A percentile compares a stretch with the other conserved stretches of the same genome.
Evolutionary conservation across 2,329 filamentous ascomycete genomes (phyloP).

Genomic region (Boeremia lycopersici): DNA sequence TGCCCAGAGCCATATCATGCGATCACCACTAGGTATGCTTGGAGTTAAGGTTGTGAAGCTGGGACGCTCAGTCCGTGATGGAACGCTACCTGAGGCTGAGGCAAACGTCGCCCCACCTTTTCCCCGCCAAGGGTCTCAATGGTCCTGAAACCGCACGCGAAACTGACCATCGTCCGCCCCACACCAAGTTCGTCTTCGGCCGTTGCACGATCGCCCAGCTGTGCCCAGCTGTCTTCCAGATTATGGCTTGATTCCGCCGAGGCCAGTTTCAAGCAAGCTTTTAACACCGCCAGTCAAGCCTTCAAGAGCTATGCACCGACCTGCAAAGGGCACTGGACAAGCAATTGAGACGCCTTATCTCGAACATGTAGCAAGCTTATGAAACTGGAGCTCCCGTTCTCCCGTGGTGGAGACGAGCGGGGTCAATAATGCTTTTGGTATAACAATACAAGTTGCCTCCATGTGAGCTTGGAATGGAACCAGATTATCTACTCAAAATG

Average conservation of each 20-base stretch:
- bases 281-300: constrained; percentile 9
- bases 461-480: constrained; percentile 32
- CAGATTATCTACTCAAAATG: constrained; percentile 46
- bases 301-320: constrained; percentile 1
- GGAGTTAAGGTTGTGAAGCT: background rate
- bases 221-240: constrained; percentile 7
- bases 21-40: no score
- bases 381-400: constrained; percentile 33
- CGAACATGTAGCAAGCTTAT: constrained; percentile 26
- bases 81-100: background rate
- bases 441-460: constrained; percentile 6
- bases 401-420: constrained; percentile 4
- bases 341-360: constrained; percentile 12
- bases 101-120: constrained; percentile 15
- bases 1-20: no score
- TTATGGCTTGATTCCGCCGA: background rate
- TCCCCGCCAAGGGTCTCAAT: constrained; percentile 7
- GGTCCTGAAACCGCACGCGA: constrained; percentile 13
- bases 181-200: background rate
- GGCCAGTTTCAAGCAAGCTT: constrained; percentile 17
- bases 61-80: background rate
- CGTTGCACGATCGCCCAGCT: constrained; percentile 11
- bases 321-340: background rate
- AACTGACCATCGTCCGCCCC: constrained; percentile 6
- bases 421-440: background rate